Percentiles rank a stretch among this genome's conserved stretches.
These are phyloP conservation scores for Capsicum rhomboideum DNA, from an alignment of 257 asterid species.

Conservation along the genomic window DNA sequence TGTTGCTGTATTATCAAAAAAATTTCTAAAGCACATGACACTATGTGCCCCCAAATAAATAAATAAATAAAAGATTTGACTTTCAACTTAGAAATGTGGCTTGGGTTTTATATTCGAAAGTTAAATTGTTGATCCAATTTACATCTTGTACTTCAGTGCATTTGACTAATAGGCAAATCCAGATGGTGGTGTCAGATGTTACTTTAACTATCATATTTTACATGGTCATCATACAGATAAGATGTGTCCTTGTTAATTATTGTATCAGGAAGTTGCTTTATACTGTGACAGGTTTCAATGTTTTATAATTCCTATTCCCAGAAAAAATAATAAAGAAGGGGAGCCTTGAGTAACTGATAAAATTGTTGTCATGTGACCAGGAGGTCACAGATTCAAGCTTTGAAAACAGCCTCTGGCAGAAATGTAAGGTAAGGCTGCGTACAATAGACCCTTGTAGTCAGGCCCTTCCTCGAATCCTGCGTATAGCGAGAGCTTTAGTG, in stretches of 20 bases:
- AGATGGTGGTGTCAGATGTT: not conserved
- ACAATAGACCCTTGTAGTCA: too few relatives aligned
- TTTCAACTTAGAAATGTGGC: not conserved
- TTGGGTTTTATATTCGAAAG: not conserved
- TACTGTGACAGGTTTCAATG: not conserved
- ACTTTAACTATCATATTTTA: not conserved
- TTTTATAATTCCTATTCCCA: not conserved
- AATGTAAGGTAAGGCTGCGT: too few relatives aligned
- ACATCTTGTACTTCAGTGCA: not conserved
- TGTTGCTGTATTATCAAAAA: not conserved
- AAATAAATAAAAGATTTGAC: not conserved
- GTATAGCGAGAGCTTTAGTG: too few relatives aligned
- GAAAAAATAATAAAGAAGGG: not conserved
- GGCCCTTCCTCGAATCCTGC: too few relatives aligned
- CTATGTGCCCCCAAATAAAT: not conserved
- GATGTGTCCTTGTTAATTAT: not conserved
- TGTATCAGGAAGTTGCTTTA: not conserved
- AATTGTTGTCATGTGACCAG: too few relatives aligned
- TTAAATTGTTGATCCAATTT: not conserved
- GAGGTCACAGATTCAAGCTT: too few relatives aligned
- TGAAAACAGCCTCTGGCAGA: too few relatives aligned
- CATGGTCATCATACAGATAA: not conserved
- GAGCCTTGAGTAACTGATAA: too few relatives aligned
- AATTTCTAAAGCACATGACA: not conserved
- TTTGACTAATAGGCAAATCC: not conserved